Percentiles rank a stretch among this genome's conserved stretches.
Conservation (phyloP, 1,284 basidiomycete species). For the Pyrrhoderma lamaoense region DNA sequence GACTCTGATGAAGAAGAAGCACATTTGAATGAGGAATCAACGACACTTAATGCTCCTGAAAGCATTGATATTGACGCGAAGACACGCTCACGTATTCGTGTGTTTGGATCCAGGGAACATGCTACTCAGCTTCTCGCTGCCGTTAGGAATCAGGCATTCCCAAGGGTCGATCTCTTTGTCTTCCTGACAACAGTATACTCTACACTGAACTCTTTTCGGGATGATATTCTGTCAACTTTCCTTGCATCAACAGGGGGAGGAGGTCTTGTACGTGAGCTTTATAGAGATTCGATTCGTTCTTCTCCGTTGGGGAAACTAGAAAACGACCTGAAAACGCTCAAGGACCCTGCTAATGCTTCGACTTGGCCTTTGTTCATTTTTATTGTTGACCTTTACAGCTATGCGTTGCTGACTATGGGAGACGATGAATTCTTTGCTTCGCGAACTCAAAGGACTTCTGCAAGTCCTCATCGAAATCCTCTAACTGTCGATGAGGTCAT, state of each 20-base stretch:
- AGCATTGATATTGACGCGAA: slow-evolving; percentile 10
- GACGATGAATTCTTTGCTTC: slow-evolving; percentile 93
- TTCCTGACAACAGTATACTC: slow-evolving; percentile 49
- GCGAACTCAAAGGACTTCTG: slow-evolving; percentile 19
- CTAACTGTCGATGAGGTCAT: slow-evolving; percentile 79
- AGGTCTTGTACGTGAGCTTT: slow-evolving; percentile 63
- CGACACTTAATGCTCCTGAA: not conserved
- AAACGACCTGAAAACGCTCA: slow-evolving; percentile 26
- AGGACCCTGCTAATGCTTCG: slow-evolving; percentile 39
- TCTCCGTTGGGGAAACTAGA: slow-evolving; percentile 46
- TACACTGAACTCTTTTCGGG: slow-evolving; percentile 53
- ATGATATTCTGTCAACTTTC: slow-evolving; percentile 43
- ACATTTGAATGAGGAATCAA: not conserved
- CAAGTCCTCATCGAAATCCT: slow-evolving; percentile 50
- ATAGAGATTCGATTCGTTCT: slow-evolving; percentile 58
- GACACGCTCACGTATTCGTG: slow-evolving; percentile 13
- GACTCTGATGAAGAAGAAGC: slow-evolving; percentile 6
- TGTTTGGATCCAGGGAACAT: slow-evolving; percentile 29
- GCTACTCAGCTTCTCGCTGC: slow-evolving; percentile 17
- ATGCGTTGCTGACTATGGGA: slow-evolving; percentile 84
- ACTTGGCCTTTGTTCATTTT: slow-evolving; percentile 70
- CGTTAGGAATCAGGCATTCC: slow-evolving; percentile 29
- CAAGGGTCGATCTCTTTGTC: slow-evolving; percentile 37
- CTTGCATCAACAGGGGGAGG: slow-evolving; percentile 47
- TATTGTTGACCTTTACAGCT: slow-evolving; percentile 78